Evolutionary conservation across 768 basidiomycete genomes (phyloP), one percentile per base, ranked within the genome.

Genomic region (Gloeopeniophorella convolvens): DNA sequence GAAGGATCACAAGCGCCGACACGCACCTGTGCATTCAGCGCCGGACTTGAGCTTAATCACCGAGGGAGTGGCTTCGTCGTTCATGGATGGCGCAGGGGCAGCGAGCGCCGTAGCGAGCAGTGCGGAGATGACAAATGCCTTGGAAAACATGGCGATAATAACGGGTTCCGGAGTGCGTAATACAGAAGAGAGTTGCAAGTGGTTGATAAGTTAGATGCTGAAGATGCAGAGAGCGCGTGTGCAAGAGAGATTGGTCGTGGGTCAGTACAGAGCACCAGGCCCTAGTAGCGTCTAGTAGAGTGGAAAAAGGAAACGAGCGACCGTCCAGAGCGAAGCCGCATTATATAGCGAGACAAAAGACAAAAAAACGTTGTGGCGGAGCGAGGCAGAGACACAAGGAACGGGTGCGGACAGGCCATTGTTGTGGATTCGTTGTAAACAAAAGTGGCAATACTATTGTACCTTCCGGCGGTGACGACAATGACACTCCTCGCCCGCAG

Each of bases 181-280:
- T 13, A 24, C 23, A 40, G 39, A 40, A 18, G 39, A 40, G 39
- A 40, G 18, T 18, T 12, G 21, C 4, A 40, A 16, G 16, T 8
- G 16, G 39, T 23, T 15, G 39, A 13, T 16, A 40, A 23, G n/a
- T 23, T 35, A 10, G n/a, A 28, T 12, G 26, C 12, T 15, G 18
- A 43, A 28, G 37, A 13, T 4, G 37, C 16, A 39, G 37, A 39
- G 20, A 39, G 37, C n/a, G n/a, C n/a, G n/a, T n/a, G n/a, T n/a
- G n/a, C n/a, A n/a, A n/a, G n/a, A n/a, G n/a, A n/a, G n/a, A n/a
- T n/a, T n/a, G n/a, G n/a, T n/a, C n/a, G n/a, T n/a, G n/a, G n/a
- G n/a, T n/a, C n/a, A n/a, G 20, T 39, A 21, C 37, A 21, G n/a
- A 31, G 54, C 54, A 20, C 54, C 54, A 5, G 54, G 54, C 54